Evolutionary conservation across 768 basidiomycete species (phyloP), one percentile per base, ranked within the genome.

Genomic region (Tulasnella sp.): DNA sequence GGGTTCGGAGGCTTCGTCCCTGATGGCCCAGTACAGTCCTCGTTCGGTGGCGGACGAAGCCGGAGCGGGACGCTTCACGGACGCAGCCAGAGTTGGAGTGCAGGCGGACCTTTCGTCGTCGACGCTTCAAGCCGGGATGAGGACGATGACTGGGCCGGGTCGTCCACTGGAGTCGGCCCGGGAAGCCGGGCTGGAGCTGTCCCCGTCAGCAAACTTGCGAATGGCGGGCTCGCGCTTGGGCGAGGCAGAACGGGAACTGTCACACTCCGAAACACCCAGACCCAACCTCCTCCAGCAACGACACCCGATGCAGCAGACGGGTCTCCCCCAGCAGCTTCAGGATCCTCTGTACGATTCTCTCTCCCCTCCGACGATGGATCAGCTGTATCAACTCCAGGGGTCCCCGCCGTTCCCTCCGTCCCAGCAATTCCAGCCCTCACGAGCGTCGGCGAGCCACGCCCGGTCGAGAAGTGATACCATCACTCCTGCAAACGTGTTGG

Each of bases 61-160:
- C 42, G 55, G 42, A 57, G 55, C 29, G 55, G 55, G 25, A 57
- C 55, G 19, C 46, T 57, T 46, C 55, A 57, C n/a, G 40, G 41
- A 29, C 31, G 55, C 7, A 57, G 55, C 42, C 43, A 45, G 42
- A 57, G 55, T 37, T 57, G 55, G 55, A 46, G 27, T 37, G 42
- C 45, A 31, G 55, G 43, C 41, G 21, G 29, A 34, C 39, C 23
- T 21, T 49, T 46, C 42, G 34, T 48, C 55, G 15, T 23, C 35
- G 52, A 54, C 37, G 52, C 21, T 40, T 36, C 29, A 39, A 9
- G 39, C n/a, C 37, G 23, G 31, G 52, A 54, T 54, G 52, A 37
- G 52, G 39, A 40, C 25, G 39, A 43, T 35, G 55, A 48, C 27
- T 57, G 55, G 55, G 27, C 25, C 42, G 36, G 11, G 17, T 11